A percentile compares a stretch with the other conserved stretches of the same genome.
These are phyloP conservation scores for Acacia concinna DNA, from an alignment of 331 rosid genomes.

Conservation along the genomic window DNA sequence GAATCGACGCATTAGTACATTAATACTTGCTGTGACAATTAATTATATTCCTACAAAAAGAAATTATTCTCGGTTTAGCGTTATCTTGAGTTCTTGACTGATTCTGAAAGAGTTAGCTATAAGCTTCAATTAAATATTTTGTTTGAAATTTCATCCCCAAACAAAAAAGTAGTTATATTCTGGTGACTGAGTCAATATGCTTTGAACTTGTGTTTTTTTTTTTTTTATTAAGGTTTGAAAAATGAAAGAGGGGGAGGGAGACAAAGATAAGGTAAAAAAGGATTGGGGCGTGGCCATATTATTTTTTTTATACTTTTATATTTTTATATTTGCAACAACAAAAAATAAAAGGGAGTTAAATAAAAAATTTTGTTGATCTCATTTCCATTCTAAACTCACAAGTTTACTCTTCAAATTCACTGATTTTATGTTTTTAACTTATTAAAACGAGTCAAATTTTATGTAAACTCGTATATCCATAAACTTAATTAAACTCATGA, in stretches of 20 bases:
- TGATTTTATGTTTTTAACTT: no score
- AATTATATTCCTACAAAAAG: background rate
- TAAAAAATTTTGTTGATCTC: background rate
- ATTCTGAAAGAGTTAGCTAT: background rate
- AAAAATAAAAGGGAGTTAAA: background rate
- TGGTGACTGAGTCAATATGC: background rate
- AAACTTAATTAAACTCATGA: no score
- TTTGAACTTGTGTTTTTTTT: background rate
- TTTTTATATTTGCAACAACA: background rate
- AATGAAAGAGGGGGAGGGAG: background rate
- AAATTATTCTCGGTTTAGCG: background rate
- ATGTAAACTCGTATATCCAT: no score
- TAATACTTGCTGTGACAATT: background rate
- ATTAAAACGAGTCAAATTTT: no score
- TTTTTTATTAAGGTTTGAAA: no score
- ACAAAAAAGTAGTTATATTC: background rate
- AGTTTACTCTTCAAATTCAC: no score
- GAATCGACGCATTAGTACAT: background rate
- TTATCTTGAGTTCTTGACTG: background rate
- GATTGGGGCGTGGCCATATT: background rate
- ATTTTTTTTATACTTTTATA: background rate
- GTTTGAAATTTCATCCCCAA: background rate
- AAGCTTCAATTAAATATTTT: background rate
- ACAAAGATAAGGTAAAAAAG: background rate
- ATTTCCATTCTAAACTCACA: no score